These are phyloP conservation scores for Drosera capensis DNA, from an alignment of 148 eudicot species.

Conservation along the genomic window DNA sequence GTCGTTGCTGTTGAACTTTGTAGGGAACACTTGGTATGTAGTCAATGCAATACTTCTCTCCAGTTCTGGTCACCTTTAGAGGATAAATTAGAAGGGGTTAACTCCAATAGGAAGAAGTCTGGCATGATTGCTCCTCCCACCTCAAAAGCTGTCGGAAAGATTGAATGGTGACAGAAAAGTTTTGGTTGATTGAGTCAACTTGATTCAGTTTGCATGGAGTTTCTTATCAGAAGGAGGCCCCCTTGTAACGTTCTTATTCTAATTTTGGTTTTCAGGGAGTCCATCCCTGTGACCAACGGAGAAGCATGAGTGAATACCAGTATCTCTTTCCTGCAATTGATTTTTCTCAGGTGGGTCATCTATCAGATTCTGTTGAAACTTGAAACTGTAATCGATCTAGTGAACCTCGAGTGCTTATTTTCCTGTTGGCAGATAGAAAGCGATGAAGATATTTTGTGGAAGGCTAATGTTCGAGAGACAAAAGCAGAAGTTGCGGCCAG, in stretches of 20 bases:
- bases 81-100: too few species aligned
- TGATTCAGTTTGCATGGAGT: too few species aligned
- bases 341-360: conserved; percentile 57
- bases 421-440: conserved; percentile 54
- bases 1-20: conserved; percentile 75
- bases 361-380: conserved; percentile 3
- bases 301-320: conserved; percentile 60
- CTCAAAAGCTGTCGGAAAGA: too few species aligned
- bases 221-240: too few species aligned
- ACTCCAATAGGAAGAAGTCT: too few species aligned
- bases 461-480: conserved; percentile 73
- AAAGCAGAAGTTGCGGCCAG: conserved; percentile 69
- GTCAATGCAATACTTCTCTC: too few species aligned
- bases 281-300: conserved; percentile 90
- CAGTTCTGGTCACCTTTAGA: too few species aligned
- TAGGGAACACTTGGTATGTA: conserved; percentile 82
- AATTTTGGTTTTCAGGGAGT: conserved; percentile 58
- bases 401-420: conserved; percentile 2
- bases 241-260: background rate
- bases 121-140: too few species aligned
- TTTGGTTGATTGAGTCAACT: too few species aligned
- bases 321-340: conserved; percentile 80
- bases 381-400: background rate
- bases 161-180: too few species aligned
- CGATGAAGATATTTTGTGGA: conserved; percentile 75